Evolutionary conservation across 164 flowering plant species (phyloP).

Genomic region (Vitis cinerea): DNA sequence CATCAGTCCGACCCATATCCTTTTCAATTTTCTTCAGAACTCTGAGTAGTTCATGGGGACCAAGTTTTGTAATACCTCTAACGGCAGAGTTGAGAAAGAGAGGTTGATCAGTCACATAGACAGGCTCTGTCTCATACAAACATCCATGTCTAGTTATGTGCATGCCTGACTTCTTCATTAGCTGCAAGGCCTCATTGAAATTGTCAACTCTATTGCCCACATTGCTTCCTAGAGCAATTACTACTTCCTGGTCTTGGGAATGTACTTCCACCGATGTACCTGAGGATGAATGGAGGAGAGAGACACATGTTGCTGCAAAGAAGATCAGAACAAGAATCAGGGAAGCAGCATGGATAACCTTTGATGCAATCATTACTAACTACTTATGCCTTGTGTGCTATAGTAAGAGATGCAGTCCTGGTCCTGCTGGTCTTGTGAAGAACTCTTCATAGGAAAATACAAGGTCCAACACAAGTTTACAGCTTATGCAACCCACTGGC

Average conservation of each 20-base stretch:
- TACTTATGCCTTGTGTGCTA: too few relatives aligned
- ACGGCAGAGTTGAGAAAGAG: conserved; percentile 89
- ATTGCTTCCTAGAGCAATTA: conserved; percentile 95
- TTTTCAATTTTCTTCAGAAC: conserved; percentile 81
- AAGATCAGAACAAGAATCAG: conserved; percentile 1
- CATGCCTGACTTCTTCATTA: conserved; percentile 73
- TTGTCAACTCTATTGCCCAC: conserved; percentile 74
- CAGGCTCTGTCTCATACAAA: conserved; percentile 90
- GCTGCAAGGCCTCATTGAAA: conserved; percentile 65
- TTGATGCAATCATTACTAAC: neutral
- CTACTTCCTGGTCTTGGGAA: conserved; percentile 75
- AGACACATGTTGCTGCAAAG: conserved; percentile 31
- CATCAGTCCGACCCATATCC: conserved; percentile 77
- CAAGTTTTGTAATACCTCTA: conserved; percentile 70
- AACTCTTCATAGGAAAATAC: too few relatives aligned
- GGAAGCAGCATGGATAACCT: neutral
- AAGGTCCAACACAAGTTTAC: too few relatives aligned
- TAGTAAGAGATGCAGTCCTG: too few relatives aligned
- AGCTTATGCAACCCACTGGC: too few relatives aligned
- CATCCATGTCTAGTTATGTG: conserved; percentile 71
- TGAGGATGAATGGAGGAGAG: conserved; percentile 36
- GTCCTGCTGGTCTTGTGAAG: too few relatives aligned
- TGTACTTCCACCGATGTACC: conserved; percentile 49
- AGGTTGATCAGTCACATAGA: conserved; percentile 91
- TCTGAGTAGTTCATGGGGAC: conserved; percentile 69